phyloP scores from a whole-genome alignment of 345 rosid species.

The Melaleuca alternifolia region DNA sequence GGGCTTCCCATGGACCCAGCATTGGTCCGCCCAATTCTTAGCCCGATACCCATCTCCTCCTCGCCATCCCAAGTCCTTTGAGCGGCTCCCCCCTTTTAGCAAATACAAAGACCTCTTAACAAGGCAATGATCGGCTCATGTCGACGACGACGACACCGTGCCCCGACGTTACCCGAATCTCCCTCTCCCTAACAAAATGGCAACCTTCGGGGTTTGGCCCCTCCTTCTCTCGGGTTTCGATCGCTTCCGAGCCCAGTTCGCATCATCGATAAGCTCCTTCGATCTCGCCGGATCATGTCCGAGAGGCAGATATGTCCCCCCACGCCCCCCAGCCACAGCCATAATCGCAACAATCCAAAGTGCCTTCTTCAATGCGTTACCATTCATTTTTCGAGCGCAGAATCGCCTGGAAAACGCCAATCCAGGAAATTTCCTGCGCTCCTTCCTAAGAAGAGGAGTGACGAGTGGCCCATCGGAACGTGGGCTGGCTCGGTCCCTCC shows the following conservation, averaged over 20 bases:
- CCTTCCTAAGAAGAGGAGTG: too few relatives aligned
- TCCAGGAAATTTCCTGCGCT: background rate
- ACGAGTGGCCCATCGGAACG: background rate
- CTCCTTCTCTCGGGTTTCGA: too few relatives aligned
- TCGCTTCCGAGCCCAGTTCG: background rate
- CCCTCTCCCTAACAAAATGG: background rate
- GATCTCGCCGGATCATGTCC: background rate
- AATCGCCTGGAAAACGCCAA: background rate
- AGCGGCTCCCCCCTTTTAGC: too few relatives aligned
- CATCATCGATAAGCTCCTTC: background rate
- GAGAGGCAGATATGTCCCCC: background rate
- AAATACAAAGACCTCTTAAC: too few relatives aligned
- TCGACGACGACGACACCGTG: too few relatives aligned
- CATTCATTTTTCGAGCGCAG: background rate
- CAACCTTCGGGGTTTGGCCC: fast-evolving
- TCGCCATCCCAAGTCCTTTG: too few relatives aligned
- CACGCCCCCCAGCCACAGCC: background rate
- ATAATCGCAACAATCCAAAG: background rate
- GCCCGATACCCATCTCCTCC: background rate
- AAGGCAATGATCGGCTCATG: background rate
- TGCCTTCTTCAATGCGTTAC: background rate
- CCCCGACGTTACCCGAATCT: background rate
- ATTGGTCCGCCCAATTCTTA: background rate
- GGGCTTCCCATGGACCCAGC: background rate
- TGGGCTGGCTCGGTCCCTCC: background rate